These are phyloP conservation scores for Hanseniaspora sp. DNA, from an alignment of 1,139 yeast species.

Conservation along the genomic window DNA sequence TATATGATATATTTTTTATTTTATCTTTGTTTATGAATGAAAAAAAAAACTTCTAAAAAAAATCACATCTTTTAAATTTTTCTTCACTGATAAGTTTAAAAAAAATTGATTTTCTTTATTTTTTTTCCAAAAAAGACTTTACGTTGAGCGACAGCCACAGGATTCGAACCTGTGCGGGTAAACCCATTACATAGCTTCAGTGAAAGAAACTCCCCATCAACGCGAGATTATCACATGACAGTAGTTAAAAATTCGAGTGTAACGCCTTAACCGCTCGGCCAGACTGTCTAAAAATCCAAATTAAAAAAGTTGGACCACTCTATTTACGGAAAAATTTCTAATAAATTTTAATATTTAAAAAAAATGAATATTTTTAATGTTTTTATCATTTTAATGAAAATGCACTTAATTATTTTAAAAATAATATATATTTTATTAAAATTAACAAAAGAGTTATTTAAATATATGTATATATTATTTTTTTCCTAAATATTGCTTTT, in stretches of 20 bases:
- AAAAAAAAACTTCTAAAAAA: too few species aligned
- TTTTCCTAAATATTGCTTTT: background rate
- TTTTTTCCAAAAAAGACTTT: background rate
- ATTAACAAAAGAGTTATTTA: background rate
- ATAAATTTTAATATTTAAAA: too few species aligned
- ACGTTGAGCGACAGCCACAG: slow-evolving; percentile 31
- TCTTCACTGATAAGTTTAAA: background rate
- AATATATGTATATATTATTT: background rate
- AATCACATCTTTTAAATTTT: too few species aligned
- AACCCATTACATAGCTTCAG: slow-evolving; percentile 32
- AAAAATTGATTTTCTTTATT: background rate
- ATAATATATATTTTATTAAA: background rate
- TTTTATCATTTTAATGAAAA: too few species aligned
- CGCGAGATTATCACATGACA: background rate
- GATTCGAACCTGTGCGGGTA: slow-evolving; percentile 36
- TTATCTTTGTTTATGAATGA: too few species aligned
- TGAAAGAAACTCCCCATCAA: background rate
- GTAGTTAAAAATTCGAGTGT: slow-evolving; percentile 29
- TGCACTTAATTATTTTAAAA: background rate
- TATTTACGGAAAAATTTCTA: too few species aligned
- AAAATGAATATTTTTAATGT: too few species aligned
- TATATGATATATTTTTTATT: too few species aligned
- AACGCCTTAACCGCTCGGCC: slow-evolving; percentile 36
- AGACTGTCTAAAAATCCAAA: slow-evolving; percentile 26
- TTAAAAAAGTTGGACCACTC: background rate